A percentile compares a stretch with the other conserved stretches of the same genome.
Conservation (phyloP, 495 filamentous ascomycete species). For the Mycothermus thermophilus region DNA sequence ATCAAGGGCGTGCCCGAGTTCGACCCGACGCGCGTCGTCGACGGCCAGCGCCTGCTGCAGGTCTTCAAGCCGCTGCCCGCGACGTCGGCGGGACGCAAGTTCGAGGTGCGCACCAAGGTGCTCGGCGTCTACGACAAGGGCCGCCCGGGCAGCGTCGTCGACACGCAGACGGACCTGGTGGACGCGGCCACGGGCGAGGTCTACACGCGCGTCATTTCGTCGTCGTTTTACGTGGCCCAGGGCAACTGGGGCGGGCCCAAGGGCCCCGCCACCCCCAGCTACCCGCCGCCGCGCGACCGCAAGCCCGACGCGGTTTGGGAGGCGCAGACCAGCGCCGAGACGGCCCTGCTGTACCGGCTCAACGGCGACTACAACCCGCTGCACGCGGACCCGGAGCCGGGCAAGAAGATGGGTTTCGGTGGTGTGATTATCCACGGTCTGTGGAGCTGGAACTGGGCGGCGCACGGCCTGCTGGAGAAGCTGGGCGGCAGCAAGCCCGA, state of each 20-base stretch:
- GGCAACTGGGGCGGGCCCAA: conserved; percentile 88
- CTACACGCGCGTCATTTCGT: conserved; percentile 53
- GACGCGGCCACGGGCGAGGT: conserved; percentile 55
- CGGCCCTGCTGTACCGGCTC: conserved; percentile 63
- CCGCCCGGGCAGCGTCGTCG: conserved; percentile 66
- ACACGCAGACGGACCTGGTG: conserved; percentile 64
- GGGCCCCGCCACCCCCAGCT: conserved; percentile 62
- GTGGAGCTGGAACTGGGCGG: conserved; percentile 68
- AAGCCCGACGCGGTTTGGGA: conserved; percentile 61
- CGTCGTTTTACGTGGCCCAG: conserved; percentile 69
- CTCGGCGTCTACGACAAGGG: conserved; percentile 89
- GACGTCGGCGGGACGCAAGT: conserved; percentile 54
- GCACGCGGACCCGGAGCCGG: conserved; percentile 71
- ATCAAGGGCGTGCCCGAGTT: conserved; percentile 70
- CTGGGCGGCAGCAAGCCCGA: conserved; percentile 63
- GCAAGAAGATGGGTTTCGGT: conserved; percentile 78
- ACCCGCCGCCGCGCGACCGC: conserved; percentile 55
- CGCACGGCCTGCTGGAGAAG: conserved; percentile 58
- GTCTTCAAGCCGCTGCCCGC: conserved; percentile 67
- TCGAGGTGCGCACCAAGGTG: conserved; percentile 67
- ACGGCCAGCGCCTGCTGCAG: conserved; percentile 70
- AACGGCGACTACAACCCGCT: conserved; percentile 91
- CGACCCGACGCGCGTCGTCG: conserved; percentile 59
- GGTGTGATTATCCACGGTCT: conserved; percentile 81
- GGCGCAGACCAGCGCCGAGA: conserved; percentile 52